Evolutionary conservation across 768 basidiomycete species (phyloP), one percentile per base, ranked within the genome.

Genomic region (Termitomyces sp.): DNA sequence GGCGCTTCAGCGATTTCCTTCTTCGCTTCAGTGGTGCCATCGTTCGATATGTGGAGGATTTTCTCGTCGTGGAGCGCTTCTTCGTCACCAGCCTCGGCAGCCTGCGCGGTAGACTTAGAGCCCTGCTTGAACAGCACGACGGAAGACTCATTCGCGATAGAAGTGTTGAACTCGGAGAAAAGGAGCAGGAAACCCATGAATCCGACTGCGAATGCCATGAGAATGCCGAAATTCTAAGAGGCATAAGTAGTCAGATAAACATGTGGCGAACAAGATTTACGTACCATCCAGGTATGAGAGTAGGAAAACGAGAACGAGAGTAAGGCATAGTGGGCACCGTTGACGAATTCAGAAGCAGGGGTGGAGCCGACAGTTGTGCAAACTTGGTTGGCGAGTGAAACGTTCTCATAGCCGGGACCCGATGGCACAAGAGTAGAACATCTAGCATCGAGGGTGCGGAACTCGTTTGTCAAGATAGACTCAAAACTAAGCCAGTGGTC

Each of bases 381-480:
- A 1, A 89, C 88, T 73, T 94, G 92, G 69, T 94, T 91, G 5
- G 66, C 69, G 13, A 88, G 63, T 0, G 79, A 68, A 40, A 88
- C 71, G 20, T 77, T 76, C 65, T 82, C 82, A 63, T 91, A 91
- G 1, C 84, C 83, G 2, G 87, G 76, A 0, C 89, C 89, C 3
- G 76, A 79, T 4, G 90, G 87, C 0, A 87, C 83, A 15, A 90
- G 75, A 36, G 75, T 73, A 32, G 87, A 75, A 69, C 88, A 89
- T 16, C 71, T 67, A 45, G 87, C 91, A 20, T 88, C 70, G 6
- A 90, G 73, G 0, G 83, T 87, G 63, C 82, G 84, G 75, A 95
- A 94, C 72, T 96, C 92, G 74, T 94, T 96, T 22, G 84, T 78
- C 72, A 96, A 78, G 38, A 94, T 71, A 0, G 82, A 79, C 63